Percentiles rank a stretch among this genome's conserved stretches.
phyloP scores from a whole-genome alignment of 1,284 basidiomycete genomes.

The Clitocybe nebularis region DNA sequence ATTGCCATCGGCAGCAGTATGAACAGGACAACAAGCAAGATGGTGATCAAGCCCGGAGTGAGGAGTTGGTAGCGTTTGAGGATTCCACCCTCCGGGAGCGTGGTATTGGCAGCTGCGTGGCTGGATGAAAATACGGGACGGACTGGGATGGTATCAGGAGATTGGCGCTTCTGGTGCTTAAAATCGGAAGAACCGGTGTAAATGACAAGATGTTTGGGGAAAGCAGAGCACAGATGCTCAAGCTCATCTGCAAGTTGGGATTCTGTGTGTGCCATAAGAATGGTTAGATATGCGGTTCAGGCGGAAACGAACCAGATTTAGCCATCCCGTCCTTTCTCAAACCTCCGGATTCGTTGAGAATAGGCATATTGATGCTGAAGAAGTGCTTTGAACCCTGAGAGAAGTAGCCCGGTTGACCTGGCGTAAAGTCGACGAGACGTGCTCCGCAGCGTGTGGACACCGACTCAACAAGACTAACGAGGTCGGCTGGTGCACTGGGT shows the following conservation, averaged over 20 bases:
- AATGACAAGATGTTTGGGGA: slow-evolving; percentile 60
- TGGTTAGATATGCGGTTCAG: too few relatives aligned
- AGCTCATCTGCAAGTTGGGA: slow-evolving; percentile 44
- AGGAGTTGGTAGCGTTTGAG: slow-evolving; percentile 75
- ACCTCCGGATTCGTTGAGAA: slow-evolving; percentile 35
- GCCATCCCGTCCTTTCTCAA: slow-evolving; percentile 43
- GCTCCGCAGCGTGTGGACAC: slow-evolving; percentile 54
- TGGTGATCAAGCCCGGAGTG: slow-evolving; percentile 74
- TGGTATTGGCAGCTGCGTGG: slow-evolving; percentile 26
- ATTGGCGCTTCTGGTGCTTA: slow-evolving; percentile 27
- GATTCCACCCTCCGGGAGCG: slow-evolving; percentile 50
- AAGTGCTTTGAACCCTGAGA: slow-evolving; percentile 47
- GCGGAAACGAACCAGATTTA: slow-evolving; percentile 45
- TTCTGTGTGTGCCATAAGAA: slow-evolving; percentile 28
- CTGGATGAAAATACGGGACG: slow-evolving; percentile 20
- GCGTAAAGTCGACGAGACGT: slow-evolving; percentile 33
- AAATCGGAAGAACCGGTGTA: slow-evolving; percentile 51
- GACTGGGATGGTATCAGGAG: slow-evolving; percentile 28
- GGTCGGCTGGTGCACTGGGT: slow-evolving; percentile 24
- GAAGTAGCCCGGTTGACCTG: slow-evolving; percentile 32
- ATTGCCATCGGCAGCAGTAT: slow-evolving; percentile 69
- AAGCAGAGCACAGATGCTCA: slow-evolving; percentile 39
- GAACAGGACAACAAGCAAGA: slow-evolving; percentile 66
- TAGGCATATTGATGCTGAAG: slow-evolving; percentile 51
- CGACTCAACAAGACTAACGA: slow-evolving; percentile 33